Base-by-base conservation (phyloP, 495 filamentous ascomycete genomes). In the Chaetomidium leptoderma region DNA sequence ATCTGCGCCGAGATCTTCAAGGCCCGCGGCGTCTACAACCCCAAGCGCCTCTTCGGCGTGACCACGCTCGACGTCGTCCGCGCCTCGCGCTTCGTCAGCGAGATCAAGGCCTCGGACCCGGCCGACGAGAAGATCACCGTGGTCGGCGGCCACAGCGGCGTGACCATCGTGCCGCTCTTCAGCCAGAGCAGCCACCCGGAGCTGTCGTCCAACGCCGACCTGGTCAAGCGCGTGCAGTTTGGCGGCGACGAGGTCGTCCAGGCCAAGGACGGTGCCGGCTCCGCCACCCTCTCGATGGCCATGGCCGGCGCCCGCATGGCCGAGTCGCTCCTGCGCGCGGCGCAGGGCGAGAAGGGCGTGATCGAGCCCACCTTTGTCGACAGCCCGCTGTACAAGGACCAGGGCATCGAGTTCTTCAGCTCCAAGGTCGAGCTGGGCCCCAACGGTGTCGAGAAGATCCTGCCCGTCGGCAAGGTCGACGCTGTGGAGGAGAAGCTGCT, bases 231-330 rank as follows among this genome's bases (percentile, higher is more conserved):
- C 71, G 95, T 98, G 66, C 93, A 98, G 79, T 98, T 97, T 76
- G 93, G 93, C 74, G 93, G 93, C 82, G 93, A 98, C 74, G 93
- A 98, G 84, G 93, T 98, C 61, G 93, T 98, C 74, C 86, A 96
- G 83, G 93, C 93, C 73, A 98, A 98, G 86, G 91, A 90, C 73
- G 93, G 93, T 76, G 91, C 92, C 68, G 93, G 93, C 63, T 97
- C 95, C 59, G 93, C 93, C 72, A 98, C 93, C 59, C 87, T 98
- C 59, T 96, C 91, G 74, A 98, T 98, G 93, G 93, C 93, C 65
- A 93, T 95, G 83, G 93, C 93, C 66, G 93, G 93, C 82, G 91
- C 91, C 62, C 90, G 93, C 70, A 95, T 98, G 82, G 91, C 93
- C 63, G 92, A 97, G 81, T 87, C 86, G 66, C 79, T 98, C 60